Base-by-base conservation (phyloP, 208 protist genomes). In the Tritrichomonas foetus region DNA sequence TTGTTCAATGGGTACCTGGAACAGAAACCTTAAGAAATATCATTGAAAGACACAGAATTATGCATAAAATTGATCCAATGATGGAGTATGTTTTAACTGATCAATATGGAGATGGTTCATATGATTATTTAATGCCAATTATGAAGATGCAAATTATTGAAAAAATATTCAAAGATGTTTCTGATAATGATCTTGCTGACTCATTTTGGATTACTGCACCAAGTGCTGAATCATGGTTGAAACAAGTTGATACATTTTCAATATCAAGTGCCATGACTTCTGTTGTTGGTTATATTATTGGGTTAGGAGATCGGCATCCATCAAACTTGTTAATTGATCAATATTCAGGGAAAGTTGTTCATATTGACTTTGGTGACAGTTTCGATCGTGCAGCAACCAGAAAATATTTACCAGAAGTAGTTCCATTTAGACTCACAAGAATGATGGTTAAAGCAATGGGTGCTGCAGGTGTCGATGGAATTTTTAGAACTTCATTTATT, bases 371-470 rank as follows among this genome's bases (percentile, higher is more conserved):
- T n/a, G 57, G 57, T 50, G 89, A 94, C 33, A 95, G 94, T 30
- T 95, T 95, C 30, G 94, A 95, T 36, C 93, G 94, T 1, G 94
- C 93, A 27, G 93, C 66, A 14, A 80, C 16, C 1, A 22, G 93
- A 44, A 33, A n/a, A 33, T 78, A 80, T 36, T 92, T 93, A 14
- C 89, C 89, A 33, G 89, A 93, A 50, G 36, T 72, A 11, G 89
- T 93, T 72, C 89, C 89, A 74, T 93, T 93, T 27, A 64, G 89
- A 49, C 27, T 93, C 0, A 93, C 89, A 25, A 41, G 89, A 64
- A 93, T 50, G 33, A 93, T 93, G 55, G 36, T 72, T 44, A 49
- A 44, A 3, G 89, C 89, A 49, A 57, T 93, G 57, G 89, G 89
- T 16, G 9, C 41, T 49, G 41, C 16, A 25, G 89, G 89, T 2